Base-by-base conservation (phyloP, 306 rosid genomes). In the Corylus heterophylla region DNA sequence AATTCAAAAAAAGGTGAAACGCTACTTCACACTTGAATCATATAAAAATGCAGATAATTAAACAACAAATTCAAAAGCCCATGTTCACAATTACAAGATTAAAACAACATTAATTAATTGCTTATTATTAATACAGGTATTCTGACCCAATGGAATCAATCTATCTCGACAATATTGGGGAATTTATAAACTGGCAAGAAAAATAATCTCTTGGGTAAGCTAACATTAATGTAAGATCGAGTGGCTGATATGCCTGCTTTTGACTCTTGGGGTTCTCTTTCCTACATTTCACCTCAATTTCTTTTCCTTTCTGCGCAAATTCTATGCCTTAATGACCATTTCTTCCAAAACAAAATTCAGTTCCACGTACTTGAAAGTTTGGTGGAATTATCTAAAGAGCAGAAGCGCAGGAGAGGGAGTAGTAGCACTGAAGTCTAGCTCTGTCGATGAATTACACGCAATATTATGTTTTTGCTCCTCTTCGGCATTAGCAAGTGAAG, bases 321-420 rank as follows among this genome's bases (percentile, higher is more conserved):
- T 31, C 35, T 31, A 31, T 31, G 35, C 35, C 35, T 31, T 31
- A 31, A 31, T 31, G 35, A 31, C 35, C 35, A 31, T 20, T 12
- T 12, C 12, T 58, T 58, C 10, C 35, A 0, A 1, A 45, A 45
- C 5, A 9, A 45, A 1, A 45, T 3, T 14, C 25, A 62, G 35
- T 31, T 31, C 35, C 35, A 31, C 35, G 35, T 31, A 31, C 35
- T 31, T 31, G 35, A 31, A 31, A 31, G 35, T 31, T 31, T 31
- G 35, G 35, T 31, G 3, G 35, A 8, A 69, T 74, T 54, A 83
- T 59, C 75, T 52, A 75, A 85, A 85, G 3, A 85, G 85, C 70
- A 79, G 75, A 83, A 86, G 86, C 25, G 86, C 73, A 13, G 85
- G 72, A 75, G 85, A 75, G 25, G 89, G 78, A 42, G 45, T 4